Base-by-base conservation (phyloP, 768 basidiomycete genomes). In the Tephrocybe sp. region DNA sequence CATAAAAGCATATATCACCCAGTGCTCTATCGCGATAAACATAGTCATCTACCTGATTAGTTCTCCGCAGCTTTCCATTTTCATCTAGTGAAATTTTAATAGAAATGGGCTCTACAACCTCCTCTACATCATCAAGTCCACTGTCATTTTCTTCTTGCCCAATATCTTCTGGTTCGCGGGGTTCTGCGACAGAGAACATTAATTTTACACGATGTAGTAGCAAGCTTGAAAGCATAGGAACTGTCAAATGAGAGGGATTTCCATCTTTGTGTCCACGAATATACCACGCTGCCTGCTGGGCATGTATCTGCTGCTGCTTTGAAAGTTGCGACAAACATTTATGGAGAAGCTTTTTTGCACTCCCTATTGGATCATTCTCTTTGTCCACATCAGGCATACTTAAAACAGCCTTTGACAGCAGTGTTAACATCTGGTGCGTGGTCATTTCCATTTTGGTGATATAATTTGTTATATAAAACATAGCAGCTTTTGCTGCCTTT, bases 381-480 rank as follows among this genome's bases (percentile, higher is more conserved):
- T 24, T 25, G 6, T 37, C 18, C 15, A 29, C 15, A 23, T 37
- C 30, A 21, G 10, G 11, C 19, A 9, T 49, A 19, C 25, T 37
- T 33, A 37, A 43, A 16, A 67, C 62, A 4, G 64, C 63, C 10
- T 49, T 27, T 1, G 63, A 69, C 8, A 67, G 25, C 0, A 65
- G 23, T 0, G 58, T 57, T 0, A 67, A 29, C 49, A 64, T 55
- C 16, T 70, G 45, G 48, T 63, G 53, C 3, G 59, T 64, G 4
- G 62, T 66, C 1, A 59, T 3, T 16, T 58, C 62, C 53, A 61
- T 57, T 38, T 69, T 71, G 10, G 67, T 71, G 13, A 70, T 69
- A 38, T 70, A 69, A 30, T 69, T 58, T 0, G 64, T 62, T 13
- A 71, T 67, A 43, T 69, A 71, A 44, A 65, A 69, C 60, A 69